Conservation (phyloP, 1,284 basidiomycete genomes). For the Meira miltonrushii region DNA sequence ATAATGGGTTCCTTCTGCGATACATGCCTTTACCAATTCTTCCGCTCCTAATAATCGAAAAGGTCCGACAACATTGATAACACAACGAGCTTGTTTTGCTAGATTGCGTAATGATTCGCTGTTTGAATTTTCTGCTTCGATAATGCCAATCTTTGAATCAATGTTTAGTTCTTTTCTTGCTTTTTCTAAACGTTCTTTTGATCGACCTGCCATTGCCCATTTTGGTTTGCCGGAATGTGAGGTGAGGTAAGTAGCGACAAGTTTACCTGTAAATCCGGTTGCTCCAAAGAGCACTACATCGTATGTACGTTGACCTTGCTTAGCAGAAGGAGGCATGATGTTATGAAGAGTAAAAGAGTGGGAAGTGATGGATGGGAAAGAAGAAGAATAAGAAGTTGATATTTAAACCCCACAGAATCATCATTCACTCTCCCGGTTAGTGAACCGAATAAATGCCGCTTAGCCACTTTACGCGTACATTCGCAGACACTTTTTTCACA, state of each 20-base stretch:
- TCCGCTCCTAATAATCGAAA: conserved; percentile 7
- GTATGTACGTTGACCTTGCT: no score
- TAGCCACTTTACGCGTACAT: no score
- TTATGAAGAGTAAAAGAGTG: no score
- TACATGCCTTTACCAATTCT: conserved; percentile 8
- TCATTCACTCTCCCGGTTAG: no score
- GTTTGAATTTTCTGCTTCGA: conserved; percentile 5
- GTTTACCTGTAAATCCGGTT: conserved; percentile 11
- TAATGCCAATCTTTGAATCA: background rate
- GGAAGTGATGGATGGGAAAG: no score
- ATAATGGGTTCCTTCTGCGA: conserved; percentile 7
- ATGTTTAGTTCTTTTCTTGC: conserved; percentile 2
- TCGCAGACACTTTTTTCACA: no score
- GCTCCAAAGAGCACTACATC: background rate
- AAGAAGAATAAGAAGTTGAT: no score
- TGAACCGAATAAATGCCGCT: no score
- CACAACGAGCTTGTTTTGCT: conserved; percentile 1
- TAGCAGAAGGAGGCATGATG: no score
- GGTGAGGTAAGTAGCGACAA: background rate
- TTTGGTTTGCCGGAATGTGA: conserved; percentile 5
- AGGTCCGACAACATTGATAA: conserved; percentile 15
- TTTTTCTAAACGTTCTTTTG: background rate
- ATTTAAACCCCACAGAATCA: no score
- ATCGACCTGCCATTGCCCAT: conserved; percentile 15
- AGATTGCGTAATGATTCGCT: background rate